Evolutionary conservation across 345 rosid species (phyloP), one percentile per base, ranked within the genome.

Genomic region (Carallia brachiata): DNA sequence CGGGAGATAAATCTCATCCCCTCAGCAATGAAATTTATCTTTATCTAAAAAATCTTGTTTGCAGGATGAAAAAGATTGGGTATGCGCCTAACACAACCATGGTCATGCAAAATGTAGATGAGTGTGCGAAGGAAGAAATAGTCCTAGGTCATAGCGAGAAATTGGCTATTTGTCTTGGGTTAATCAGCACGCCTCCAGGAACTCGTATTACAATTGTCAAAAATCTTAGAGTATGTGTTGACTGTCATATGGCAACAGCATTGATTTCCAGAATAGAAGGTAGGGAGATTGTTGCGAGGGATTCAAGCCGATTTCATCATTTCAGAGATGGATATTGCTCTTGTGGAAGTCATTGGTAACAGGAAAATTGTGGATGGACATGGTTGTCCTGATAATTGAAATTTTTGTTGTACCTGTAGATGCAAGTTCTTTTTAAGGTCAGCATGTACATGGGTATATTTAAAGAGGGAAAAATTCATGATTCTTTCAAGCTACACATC

Each of bases 1-100:
- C 79, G 18, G 79, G 79, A 31, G 79, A 76, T 30, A 76, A 44
- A 52, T 70, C 75, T 19, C 79, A 76, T 61, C 79, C 75, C 44
- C 70, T 66, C 28, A 70, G 67, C 36, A 15, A 52, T 15, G 6
- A 60, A 34, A 70, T 76, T 12, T 61, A 76, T 32, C 27, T 48
- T 59, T 66, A 65, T 50, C 36, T 76, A 36, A 52, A 36, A 5
- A 66, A 61, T 31, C 62, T 71, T 36, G 50, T 65, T 12, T 48
- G 66, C 40, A 76, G 66, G 66, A 65, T 66, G 71, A 76, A 70
- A 59, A 36, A 39, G 31, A 31, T 65, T 61, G 79, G 79, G 23
- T 76, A 76, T 56, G 71, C 62, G 37, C 75, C 75, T 6, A 61
- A 76, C n/a, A 76, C 75, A 31, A 71, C 72, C 75, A 71, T 66